Conservation (phyloP, 1,284 basidiomycete genomes). For the Ceratobasidium sp. region DNA sequence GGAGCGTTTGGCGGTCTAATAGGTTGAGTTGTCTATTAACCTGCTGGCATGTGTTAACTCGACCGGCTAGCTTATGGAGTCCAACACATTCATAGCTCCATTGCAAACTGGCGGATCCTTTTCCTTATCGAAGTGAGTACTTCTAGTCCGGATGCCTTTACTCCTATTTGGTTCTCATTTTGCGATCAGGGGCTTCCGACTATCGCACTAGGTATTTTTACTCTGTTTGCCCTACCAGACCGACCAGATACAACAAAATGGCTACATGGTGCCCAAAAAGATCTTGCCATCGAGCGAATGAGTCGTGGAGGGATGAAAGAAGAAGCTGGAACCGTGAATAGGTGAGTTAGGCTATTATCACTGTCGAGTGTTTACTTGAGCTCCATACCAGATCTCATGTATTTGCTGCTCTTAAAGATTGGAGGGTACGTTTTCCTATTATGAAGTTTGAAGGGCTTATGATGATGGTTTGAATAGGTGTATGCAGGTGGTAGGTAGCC, state of each 20-base stretch:
- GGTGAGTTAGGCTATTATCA: slow-evolving; percentile 60
- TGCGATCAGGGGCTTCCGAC: slow-evolving; percentile 70
- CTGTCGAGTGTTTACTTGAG: slow-evolving; percentile 38
- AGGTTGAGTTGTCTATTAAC: not conserved
- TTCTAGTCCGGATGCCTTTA: slow-evolving; percentile 21
- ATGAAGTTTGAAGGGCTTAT: not conserved
- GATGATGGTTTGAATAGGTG: not conserved
- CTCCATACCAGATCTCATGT: slow-evolving; percentile 66
- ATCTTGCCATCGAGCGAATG: slow-evolving; percentile 78
- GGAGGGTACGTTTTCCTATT: slow-evolving; percentile 66
- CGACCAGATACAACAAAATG: slow-evolving; percentile 82
- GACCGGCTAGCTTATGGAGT: slow-evolving; percentile 51
- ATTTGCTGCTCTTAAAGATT: slow-evolving; percentile 75
- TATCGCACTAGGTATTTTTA: slow-evolving; percentile 74
- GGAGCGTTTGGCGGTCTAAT: slow-evolving; percentile 76
- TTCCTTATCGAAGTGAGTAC: slow-evolving; percentile 79
- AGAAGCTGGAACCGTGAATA: slow-evolving; percentile 73
- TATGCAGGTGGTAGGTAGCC: slow-evolving; percentile 5
- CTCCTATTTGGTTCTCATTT: slow-evolving; percentile 18
- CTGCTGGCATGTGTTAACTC: not conserved
- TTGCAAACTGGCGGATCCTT: slow-evolving; percentile 74
- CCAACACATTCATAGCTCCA: slow-evolving; percentile 45
- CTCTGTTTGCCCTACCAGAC: slow-evolving; percentile 77
- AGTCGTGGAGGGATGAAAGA: slow-evolving; percentile 79
- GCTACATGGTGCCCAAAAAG: slow-evolving; percentile 78